These are phyloP conservation scores for Nectriaceae sp. DNA, from an alignment of 2,329 filamentous ascomycete genomes.

Conservation along the genomic window DNA sequence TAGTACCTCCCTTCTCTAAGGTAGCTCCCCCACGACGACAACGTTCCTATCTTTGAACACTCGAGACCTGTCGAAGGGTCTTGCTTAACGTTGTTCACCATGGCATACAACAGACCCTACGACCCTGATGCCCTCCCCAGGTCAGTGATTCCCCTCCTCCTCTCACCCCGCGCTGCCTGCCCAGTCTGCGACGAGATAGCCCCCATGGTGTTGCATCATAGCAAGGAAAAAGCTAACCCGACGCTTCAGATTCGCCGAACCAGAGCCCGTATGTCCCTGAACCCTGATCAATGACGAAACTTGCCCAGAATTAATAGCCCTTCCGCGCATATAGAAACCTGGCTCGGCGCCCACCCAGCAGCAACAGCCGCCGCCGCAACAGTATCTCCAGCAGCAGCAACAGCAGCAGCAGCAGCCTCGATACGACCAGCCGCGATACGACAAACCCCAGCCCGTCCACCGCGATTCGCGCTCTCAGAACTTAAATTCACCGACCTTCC, in stretches of 20 bases:
- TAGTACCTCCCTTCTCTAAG: too few species aligned
- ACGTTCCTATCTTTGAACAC: too few species aligned
- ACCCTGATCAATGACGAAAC: neutral
- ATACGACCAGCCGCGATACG: conserved; percentile 45
- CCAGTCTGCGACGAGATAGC: neutral
- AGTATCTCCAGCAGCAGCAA: conserved; percentile 30
- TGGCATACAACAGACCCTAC: conserved; percentile 93
- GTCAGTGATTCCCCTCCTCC: conserved; percentile 44
- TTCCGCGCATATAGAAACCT: conserved; percentile 36
- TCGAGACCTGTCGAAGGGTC: too few species aligned
- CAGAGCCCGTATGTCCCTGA: conserved; percentile 60
- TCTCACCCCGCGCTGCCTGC: conserved; percentile 13
- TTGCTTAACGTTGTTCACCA: conserved; percentile 41
- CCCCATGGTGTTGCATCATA: neutral
- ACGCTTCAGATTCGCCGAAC: conserved; percentile 67
- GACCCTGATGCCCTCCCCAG: conserved; percentile 94
- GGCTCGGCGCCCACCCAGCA: conserved; percentile 31
- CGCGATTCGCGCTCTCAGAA: conserved; percentile 29
- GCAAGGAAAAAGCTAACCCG: conserved; percentile 26
- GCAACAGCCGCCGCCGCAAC: conserved; percentile 20
- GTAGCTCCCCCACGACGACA: too few species aligned
- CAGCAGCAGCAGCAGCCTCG: conserved; percentile 30
- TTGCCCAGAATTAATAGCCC: neutral
- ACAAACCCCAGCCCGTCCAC: conserved; percentile 47
- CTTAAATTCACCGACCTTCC: conserved; percentile 18